phyloP scores from a whole-genome alignment of 495 filamentous ascomycete species.

The Neurospora hispaniola region DNA sequence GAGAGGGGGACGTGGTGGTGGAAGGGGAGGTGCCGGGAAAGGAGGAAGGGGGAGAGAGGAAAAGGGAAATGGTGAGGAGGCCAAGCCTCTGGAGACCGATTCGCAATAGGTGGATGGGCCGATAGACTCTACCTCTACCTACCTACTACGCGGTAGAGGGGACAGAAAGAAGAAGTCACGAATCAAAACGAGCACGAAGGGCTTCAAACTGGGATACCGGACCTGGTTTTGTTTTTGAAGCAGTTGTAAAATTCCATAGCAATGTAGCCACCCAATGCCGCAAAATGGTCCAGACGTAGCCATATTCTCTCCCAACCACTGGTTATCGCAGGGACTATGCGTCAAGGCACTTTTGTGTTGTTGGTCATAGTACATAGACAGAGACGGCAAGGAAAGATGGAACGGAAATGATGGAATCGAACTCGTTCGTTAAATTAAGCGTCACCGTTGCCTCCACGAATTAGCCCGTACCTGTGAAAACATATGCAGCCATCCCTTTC shows the following conservation, averaged over 20 bases:
- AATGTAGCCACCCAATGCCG: not conserved
- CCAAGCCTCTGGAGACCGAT: not conserved
- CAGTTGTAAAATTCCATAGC: not conserved
- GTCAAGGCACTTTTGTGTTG: not conserved
- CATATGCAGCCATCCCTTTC: not conserved
- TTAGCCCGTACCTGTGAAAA: not conserved
- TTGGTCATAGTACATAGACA: not conserved
- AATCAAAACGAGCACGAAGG: not conserved
- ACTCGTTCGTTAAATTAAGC: not conserved
- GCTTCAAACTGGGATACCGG: not conserved
- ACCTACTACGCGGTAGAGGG: not conserved
- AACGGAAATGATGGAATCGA: not conserved
- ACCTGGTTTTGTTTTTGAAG: not conserved
- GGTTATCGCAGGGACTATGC: not conserved
- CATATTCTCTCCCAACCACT: not conserved
- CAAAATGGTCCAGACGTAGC: not conserved
- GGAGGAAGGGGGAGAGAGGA: slow-evolving; percentile 2
- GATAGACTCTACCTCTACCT: not conserved
- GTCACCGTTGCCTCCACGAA: not conserved
- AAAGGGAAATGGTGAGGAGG: not conserved
- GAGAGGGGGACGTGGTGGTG: slow-evolving; percentile 2
- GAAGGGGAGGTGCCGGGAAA: slow-evolving; percentile 1
- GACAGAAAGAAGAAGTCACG: not conserved
- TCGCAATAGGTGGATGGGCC: not conserved
- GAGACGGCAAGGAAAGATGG: not conserved